Conservation (phyloP, 1,284 basidiomycete species). For the Trichosporon asahii region DNA sequence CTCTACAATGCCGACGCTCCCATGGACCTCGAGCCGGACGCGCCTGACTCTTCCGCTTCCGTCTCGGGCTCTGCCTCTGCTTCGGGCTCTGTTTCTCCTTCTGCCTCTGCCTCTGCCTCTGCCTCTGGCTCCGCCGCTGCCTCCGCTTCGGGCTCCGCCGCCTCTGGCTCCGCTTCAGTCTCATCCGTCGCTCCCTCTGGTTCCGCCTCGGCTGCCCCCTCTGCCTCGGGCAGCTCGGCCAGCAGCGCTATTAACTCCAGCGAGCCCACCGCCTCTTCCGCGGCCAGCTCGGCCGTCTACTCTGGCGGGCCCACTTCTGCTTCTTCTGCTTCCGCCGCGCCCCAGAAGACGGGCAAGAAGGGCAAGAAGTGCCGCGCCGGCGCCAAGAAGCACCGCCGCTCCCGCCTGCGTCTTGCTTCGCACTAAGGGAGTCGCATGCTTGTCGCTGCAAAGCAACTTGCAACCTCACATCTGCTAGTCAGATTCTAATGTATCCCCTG, state of each 20-base stretch:
- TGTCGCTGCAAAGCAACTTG: too few species aligned
- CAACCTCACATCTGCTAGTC: background rate
- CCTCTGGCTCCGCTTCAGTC: background rate
- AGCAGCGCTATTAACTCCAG: background rate
- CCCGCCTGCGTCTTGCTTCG: background rate
- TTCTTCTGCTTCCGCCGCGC: background rate
- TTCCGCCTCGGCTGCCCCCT: background rate
- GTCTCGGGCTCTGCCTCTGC: background rate
- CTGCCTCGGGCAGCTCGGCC: background rate
- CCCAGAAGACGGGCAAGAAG: background rate
- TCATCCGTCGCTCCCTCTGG: background rate
- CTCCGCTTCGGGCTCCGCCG: background rate
- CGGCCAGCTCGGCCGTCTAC: background rate
- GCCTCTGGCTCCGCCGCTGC: background rate
- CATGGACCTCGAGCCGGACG: background rate
- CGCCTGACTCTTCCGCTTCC: background rate
- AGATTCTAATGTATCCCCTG: background rate
- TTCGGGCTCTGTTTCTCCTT: background rate
- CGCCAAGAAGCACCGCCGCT: background rate
- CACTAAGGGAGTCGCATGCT: background rate
- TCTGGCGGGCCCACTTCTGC: background rate
- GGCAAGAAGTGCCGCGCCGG: slow-evolving; percentile 3
- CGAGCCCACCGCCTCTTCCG: background rate
- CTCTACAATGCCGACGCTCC: background rate
- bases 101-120: background rate